phyloP scores from a whole-genome alignment of 306 rosid species.

The Hylodesmum podocarpum region DNA sequence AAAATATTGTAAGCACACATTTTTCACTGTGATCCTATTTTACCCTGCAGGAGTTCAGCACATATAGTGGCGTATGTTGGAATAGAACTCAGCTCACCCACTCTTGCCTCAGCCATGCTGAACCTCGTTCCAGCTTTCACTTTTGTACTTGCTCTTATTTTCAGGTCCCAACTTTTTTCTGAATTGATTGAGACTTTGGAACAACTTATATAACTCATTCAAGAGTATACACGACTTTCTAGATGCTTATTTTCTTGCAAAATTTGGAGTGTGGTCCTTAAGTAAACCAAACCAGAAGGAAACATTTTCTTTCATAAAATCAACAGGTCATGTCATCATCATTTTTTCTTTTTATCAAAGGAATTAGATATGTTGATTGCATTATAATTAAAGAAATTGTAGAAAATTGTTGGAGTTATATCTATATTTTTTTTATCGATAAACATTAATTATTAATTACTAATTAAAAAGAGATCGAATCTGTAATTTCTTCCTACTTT shows the following conservation, averaged over 20 bases:
- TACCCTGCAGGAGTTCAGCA: slow-evolving; percentile 30
- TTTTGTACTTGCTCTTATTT: slow-evolving; percentile 47
- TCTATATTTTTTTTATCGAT: too few relatives aligned
- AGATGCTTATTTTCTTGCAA: neutral
- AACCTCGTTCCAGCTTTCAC: slow-evolving; percentile 62
- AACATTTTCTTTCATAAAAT: neutral
- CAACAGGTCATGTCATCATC: neutral
- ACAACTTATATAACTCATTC: neutral
- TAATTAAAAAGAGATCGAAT: too few relatives aligned
- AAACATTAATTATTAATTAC: too few relatives aligned
- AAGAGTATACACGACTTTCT: neutral
- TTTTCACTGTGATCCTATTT: too few relatives aligned
- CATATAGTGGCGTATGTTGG: slow-evolving; percentile 42
- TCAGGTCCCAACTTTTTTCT: slow-evolving; percentile 33
- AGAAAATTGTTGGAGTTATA: neutral
- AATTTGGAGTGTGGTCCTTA: neutral
- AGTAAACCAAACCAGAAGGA: neutral
- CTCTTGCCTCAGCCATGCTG: slow-evolving; percentile 48
- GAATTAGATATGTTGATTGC: neutral
- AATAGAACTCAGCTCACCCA: slow-evolving; percentile 51
- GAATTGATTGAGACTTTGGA: neutral
- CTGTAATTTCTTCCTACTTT: too few relatives aligned
- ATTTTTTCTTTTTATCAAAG: neutral
- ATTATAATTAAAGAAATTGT: neutral
- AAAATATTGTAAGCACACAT: too few relatives aligned